Percentiles rank a stretch among this genome's conserved stretches.
phyloP scores from a whole-genome alignment of 345 rosid species.

The Adansonia digitata region DNA sequence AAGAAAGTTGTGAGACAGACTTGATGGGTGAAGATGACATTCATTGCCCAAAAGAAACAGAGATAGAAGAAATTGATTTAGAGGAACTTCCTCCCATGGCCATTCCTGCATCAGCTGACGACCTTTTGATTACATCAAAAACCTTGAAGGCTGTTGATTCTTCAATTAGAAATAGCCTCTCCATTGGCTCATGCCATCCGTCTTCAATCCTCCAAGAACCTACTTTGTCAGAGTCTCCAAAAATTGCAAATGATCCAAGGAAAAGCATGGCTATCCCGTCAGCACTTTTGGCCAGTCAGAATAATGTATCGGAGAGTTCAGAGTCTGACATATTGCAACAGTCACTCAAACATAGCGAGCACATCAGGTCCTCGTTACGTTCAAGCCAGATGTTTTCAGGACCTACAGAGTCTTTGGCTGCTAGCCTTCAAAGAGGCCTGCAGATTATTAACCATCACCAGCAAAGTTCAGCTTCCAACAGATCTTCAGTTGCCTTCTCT shows the following conservation, averaged over 20 bases:
- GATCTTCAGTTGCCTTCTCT: slow-evolving; percentile 68
- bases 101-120: slow-evolving; percentile 24
- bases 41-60: slow-evolving; percentile 41
- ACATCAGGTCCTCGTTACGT: slow-evolving; percentile 61
- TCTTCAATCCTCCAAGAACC: slow-evolving; percentile 74
- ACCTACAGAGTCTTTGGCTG: slow-evolving; percentile 79
- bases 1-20: slow-evolving; percentile 63
- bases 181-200: slow-evolving; percentile 46
- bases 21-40: slow-evolving; percentile 52
- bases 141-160: slow-evolving; percentile 30
- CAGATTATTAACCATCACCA: slow-evolving; percentile 74
- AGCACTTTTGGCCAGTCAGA: slow-evolving; percentile 46
- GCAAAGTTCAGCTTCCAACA: slow-evolving; percentile 43
- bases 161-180: slow-evolving; percentile 43
- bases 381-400: slow-evolving; percentile 67
- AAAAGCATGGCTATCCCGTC: slow-evolving; percentile 58
- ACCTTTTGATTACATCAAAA: slow-evolving; percentile 16
- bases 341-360: slow-evolving; percentile 47
- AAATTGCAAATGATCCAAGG: slow-evolving; percentile 57
- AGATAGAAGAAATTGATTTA: slow-evolving; percentile 40
- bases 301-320: slow-evolving; percentile 38
- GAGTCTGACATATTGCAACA: slow-evolving; percentile 24
- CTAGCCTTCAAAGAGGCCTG: slow-evolving; percentile 91
- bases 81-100: slow-evolving; percentile 30
- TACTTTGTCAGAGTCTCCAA: slow-evolving; percentile 81